Evolutionary conservation across 106 monocot genomes (phyloP).

Genomic region (Iris macrosiphon): DNA sequence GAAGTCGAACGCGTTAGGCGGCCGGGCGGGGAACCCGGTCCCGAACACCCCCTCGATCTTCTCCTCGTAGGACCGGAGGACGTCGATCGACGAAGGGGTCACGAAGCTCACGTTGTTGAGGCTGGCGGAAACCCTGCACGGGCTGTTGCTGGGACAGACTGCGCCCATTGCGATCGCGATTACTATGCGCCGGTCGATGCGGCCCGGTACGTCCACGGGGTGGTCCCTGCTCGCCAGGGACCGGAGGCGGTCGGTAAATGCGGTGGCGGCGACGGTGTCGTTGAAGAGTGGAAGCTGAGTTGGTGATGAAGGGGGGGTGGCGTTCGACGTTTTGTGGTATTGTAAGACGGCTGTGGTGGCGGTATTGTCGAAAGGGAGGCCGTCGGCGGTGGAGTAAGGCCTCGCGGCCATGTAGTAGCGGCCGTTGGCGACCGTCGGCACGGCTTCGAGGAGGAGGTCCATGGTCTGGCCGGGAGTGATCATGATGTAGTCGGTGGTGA

Average conservation of each 20-base stretch:
- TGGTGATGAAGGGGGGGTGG: slow-evolving; percentile 6
- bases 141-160: background rate
- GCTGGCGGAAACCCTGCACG: background rate
- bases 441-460: slow-evolving; percentile 46
- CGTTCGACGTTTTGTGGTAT: slow-evolving; percentile 11
- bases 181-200: slow-evolving; percentile 19
- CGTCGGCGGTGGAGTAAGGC: slow-evolving; percentile 1
- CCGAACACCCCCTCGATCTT: background rate
- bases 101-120: slow-evolving; percentile 27
- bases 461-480: slow-evolving; percentile 55
- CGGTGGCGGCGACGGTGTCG: slow-evolving; percentile 26
- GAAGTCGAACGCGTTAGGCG: slow-evolving; percentile 30
- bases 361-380: slow-evolving; percentile 17
- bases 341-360: slow-evolving; percentile 34
- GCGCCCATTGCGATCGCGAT: slow-evolving; percentile 39
- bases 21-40: background rate
- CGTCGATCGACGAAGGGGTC: slow-evolving; percentile 1
- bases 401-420: slow-evolving; percentile 31
- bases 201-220: slow-evolving; percentile 26
- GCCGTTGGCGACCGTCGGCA: slow-evolving; percentile 3
- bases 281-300: slow-evolving; percentile 18
- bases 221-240: slow-evolving; percentile 17
- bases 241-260: slow-evolving; percentile 23
- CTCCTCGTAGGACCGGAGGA: slow-evolving; percentile 11
- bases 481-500: slow-evolving; percentile 32